Evolutionary conservation across 2,329 filamentous ascomycete genomes (phyloP).

Genomic region (Fusarium miscanthi): DNA sequence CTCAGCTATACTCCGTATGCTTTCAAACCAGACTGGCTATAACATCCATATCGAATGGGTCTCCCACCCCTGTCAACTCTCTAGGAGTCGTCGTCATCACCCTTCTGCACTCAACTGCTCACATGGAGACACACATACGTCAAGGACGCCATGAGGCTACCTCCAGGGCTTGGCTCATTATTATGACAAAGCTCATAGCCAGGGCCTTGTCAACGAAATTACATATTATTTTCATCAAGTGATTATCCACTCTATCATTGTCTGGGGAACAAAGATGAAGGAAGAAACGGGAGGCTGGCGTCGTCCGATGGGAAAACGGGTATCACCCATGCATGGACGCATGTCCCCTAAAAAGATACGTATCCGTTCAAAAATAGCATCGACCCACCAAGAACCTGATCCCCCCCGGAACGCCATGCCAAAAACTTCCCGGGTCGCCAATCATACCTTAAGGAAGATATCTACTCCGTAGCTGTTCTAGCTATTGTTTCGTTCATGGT

Average conservation of each 20-base stretch:
- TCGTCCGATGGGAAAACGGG: conserved; percentile 14
- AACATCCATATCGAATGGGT: conserved; percentile 9
- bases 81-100: conserved; percentile 37
- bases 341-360: conserved; percentile 9
- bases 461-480: background rate
- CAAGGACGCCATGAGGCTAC: background rate
- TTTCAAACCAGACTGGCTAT: background rate
- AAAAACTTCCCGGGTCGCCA: conserved; percentile 10
- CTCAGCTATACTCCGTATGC: background rate
- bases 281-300: conserved; percentile 12
- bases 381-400: conserved; percentile 11
- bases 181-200: conserved; percentile 11
- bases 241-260: background rate
- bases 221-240: background rate
- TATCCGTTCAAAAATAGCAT: conserved; percentile 28
- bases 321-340: background rate
- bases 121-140: background rate
- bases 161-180: background rate
- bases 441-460: background rate
- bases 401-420: background rate
- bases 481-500: conserved; percentile 8
- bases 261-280: conserved; percentile 1
- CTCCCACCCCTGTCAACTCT: conserved; percentile 13
- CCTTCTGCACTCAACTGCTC: background rate
- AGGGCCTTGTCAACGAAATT: conserved; percentile 10